A percentile compares a stretch with the other conserved stretches of the same genome.
These are phyloP conservation scores for Stevia rebaudiana DNA, from an alignment of 140 eudicot genomes.

Conservation along the genomic window DNA sequence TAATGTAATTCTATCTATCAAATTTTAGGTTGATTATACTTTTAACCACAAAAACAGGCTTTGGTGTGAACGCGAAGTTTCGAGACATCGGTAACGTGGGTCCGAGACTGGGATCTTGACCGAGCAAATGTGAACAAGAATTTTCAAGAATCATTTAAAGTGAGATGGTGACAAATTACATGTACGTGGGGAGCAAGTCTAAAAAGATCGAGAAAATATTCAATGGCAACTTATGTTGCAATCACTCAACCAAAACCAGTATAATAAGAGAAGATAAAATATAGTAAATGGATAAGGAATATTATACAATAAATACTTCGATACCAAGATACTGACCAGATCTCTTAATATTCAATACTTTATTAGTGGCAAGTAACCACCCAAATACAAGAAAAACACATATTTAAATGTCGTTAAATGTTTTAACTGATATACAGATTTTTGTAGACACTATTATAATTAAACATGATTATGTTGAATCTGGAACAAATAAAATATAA, in stretches of 20 bases:
- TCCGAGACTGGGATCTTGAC: constrained; percentile 10
- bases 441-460: not conserved
- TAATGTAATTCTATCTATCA: too few species aligned
- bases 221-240: constrained; percentile 8
- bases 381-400: not conserved
- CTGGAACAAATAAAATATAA: not conserved
- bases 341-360: not conserved
- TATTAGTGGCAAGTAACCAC: not conserved
- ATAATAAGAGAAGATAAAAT: not conserved
- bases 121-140: constrained; percentile 22
- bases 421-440: not conserved
- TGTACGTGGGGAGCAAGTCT: constrained; percentile 35
- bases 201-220: constrained; percentile 14
- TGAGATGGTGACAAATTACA: constrained; percentile 19
- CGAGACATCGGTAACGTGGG: not conserved
- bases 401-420: not conserved
- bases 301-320: not conserved
- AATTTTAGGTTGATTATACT: too few species aligned
- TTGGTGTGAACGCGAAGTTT: not conserved
- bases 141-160: not conserved
- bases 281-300: constrained; percentile 15
- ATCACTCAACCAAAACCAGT: constrained; percentile 12
- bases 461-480: not conserved
- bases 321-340: not conserved
- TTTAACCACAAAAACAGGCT: not conserved